phyloP scores from a whole-genome alignment of 176 grass and related monocot genomes.

The Rhynchospora tenuis region DNA sequence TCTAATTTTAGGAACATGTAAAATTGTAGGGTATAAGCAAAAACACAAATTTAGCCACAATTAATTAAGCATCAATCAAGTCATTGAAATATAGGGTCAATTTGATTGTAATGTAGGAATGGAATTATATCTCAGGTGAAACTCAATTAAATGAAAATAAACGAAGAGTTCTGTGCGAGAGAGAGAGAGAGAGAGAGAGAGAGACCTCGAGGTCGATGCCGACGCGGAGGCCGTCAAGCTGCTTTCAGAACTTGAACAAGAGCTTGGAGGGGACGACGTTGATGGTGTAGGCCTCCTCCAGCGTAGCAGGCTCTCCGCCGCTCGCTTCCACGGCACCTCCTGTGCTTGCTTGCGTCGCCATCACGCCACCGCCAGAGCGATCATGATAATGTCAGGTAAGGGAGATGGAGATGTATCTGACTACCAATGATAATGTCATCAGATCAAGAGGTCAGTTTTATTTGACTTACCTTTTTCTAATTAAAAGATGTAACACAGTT shows the following conservation, averaged over 20 bases:
- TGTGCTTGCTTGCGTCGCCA: not conserved
- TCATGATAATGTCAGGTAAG: too few species aligned
- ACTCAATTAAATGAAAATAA: too few species aligned
- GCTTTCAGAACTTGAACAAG: slow-evolving; percentile 95
- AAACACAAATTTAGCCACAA: too few species aligned
- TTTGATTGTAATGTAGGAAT: too few species aligned
- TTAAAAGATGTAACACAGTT: not conserved
- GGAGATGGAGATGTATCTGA: slow-evolving; percentile 92
- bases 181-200: not conserved
- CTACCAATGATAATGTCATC: slow-evolving; percentile 61
- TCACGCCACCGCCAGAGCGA: not conserved
- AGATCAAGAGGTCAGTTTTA: slow-evolving; percentile 67
- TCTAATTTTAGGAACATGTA: too few species aligned
- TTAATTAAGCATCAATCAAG: too few species aligned
- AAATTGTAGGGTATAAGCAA: too few species aligned
- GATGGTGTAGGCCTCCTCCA: slow-evolving; percentile 91
- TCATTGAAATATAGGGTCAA: too few species aligned
- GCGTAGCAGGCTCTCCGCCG: slow-evolving; percentile 40
- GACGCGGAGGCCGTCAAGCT: slow-evolving; percentile 71
- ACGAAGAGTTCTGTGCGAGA: not conserved
- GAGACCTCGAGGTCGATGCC: slow-evolving; percentile 83
- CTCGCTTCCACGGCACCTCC: slow-evolving; percentile 20
- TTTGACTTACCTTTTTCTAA: not conserved
- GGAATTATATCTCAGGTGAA: too few species aligned
- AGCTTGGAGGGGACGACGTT: slow-evolving; percentile 84